Evolutionary conservation across 768 basidiomycete genomes (phyloP).

Genomic region (Trametes elegans): DNA sequence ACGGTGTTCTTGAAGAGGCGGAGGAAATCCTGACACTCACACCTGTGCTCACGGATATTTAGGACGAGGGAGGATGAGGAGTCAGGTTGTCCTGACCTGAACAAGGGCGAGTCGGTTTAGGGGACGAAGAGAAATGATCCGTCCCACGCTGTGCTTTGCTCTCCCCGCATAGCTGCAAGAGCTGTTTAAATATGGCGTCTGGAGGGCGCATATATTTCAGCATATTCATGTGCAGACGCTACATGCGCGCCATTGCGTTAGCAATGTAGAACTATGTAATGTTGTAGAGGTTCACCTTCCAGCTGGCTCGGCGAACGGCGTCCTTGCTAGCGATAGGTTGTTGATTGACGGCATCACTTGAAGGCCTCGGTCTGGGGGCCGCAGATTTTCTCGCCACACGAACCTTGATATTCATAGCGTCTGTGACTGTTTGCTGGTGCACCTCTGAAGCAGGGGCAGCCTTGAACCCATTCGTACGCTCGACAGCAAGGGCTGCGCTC

Average conservation of each 20-base stretch:
- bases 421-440: slow-evolving; percentile 2
- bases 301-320: slow-evolving; percentile 7
- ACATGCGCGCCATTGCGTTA: no score
- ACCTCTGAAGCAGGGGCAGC: background rate
- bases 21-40: no score
- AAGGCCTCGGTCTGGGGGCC: background rate
- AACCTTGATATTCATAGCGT: slow-evolving; percentile 11
- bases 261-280: background rate
- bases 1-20: background rate
- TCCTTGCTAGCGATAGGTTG: slow-evolving; percentile 1
- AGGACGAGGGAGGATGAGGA: no score
- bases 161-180: slow-evolving; percentile 6
- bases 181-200: slow-evolving; percentile 4
- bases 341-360: background rate
- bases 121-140: no score
- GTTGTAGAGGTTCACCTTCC: slow-evolving; percentile 3
- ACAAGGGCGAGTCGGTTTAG: no score
- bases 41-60: no score
- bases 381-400: slow-evolving; percentile 11
- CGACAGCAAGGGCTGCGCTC: background rate
- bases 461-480: background rate
- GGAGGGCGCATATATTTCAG: slow-evolving; percentile 8
- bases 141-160: background rate
- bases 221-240: slow-evolving; percentile 13
- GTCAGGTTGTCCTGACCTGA: no score